phyloP scores from a whole-genome alignment of 164 flowering plant species.

The Tinospora cordifolia region DNA sequence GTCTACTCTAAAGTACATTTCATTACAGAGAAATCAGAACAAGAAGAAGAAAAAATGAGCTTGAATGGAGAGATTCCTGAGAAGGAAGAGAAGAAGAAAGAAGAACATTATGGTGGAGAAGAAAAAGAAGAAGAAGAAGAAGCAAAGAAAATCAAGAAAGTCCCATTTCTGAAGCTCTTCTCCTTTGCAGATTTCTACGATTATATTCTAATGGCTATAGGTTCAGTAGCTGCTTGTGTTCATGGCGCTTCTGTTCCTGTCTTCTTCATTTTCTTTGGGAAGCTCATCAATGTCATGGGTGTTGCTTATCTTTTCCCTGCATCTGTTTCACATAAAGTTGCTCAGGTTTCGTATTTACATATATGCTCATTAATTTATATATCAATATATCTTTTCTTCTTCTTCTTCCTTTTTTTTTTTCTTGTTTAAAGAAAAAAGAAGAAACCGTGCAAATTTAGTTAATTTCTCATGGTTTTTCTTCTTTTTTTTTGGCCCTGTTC shows the following conservation, averaged over 20 bases:
- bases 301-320: slow-evolving; percentile 71
- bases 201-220: slow-evolving; percentile 63
- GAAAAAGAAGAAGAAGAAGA: slow-evolving; percentile 14
- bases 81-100: slow-evolving; percentile 8
- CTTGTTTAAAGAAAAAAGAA: too few species aligned
- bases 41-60: slow-evolving; percentile 7
- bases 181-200: slow-evolving; percentile 75
- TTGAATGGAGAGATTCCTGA: neutral
- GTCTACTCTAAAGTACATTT: too few species aligned
- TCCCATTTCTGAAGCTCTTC: slow-evolving; percentile 58
- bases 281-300: slow-evolving; percentile 73
- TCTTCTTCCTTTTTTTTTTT: too few species aligned
- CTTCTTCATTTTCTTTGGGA: slow-evolving; percentile 89
- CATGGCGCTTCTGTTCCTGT: slow-evolving; percentile 96
- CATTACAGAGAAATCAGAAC: too few species aligned
- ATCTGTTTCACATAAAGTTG: slow-evolving; percentile 70
- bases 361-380: neutral
- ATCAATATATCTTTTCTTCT: too few species aligned
- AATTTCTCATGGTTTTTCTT: neutral
- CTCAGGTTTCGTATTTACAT: slow-evolving; percentile 60
- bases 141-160: slow-evolving; percentile 28
- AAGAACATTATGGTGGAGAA: too few species aligned
- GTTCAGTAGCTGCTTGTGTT: slow-evolving; percentile 68
- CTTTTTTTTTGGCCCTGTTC: neutral
- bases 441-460: too few species aligned